Evolutionary conservation across 2,329 filamentous ascomycete genomes (phyloP).

Genomic region (Colletotrichum horii): DNA sequence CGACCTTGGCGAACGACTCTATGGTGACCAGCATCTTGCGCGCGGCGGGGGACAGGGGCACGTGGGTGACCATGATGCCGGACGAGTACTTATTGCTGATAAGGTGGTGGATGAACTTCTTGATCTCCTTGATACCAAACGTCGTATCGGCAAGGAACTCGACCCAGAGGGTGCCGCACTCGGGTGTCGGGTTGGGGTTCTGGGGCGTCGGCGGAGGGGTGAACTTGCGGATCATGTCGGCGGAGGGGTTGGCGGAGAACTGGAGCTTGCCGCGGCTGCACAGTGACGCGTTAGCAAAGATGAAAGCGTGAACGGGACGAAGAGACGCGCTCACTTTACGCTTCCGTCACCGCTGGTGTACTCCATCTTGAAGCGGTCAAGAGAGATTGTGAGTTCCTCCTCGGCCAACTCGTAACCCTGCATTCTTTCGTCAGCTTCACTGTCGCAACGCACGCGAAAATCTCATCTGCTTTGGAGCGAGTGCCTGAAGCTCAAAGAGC

Average conservation of each 20-base stretch:
- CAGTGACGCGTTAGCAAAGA: not conserved
- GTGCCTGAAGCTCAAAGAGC: not conserved
- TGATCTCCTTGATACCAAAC: constrained; percentile 92
- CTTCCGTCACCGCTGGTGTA: constrained; percentile 77
- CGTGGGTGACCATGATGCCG: constrained; percentile 87
- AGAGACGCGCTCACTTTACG: constrained; percentile 67
- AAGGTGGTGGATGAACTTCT: constrained; percentile 84
- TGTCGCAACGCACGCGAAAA: not conserved
- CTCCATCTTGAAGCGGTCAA: constrained; percentile 78
- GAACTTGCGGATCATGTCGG: constrained; percentile 84
- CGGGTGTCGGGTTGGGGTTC: constrained; percentile 73
- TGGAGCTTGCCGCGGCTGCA: constrained; percentile 80
- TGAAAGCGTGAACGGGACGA: not conserved
- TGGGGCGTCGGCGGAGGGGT: constrained; percentile 72
- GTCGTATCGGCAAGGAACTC: constrained; percentile 84
- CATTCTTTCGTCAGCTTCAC: constrained; percentile 23
- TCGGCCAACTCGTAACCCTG: constrained; percentile 94
- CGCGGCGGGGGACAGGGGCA: constrained; percentile 82
- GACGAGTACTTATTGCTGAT: constrained; percentile 82
- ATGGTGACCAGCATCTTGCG: constrained; percentile 85
- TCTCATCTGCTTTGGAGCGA: not conserved
- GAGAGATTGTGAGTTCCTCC: constrained; percentile 84
- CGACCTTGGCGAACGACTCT: constrained; percentile 78
- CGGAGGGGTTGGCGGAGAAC: constrained; percentile 86
- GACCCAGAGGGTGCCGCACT: constrained; percentile 89